A percentile compares a stretch with the other conserved stretches of the same genome.
These are phyloP conservation scores for Nannochloris sp. DNA, from an alignment of 139 green algal genomes.

Conservation along the genomic window DNA sequence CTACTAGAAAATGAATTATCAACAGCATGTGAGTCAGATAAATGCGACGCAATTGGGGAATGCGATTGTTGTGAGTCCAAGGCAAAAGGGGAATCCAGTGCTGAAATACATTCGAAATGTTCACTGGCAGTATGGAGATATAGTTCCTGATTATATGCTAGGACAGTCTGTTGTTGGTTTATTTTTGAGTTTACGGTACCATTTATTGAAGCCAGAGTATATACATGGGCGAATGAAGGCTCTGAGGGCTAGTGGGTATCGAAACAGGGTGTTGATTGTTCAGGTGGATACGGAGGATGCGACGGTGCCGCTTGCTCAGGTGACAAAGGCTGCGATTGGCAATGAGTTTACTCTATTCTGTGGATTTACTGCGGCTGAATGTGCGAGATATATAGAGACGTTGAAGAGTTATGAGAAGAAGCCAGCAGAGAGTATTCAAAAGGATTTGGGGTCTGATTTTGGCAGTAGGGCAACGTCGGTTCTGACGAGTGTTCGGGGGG, in stretches of 20 bases:
- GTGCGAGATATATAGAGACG: slow-evolving; percentile 85
- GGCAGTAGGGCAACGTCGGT: slow-evolving; percentile 50
- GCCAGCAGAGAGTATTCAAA: slow-evolving; percentile 68
- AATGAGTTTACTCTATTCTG: slow-evolving; percentile 81
- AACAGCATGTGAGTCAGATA: no score
- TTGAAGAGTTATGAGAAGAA: slow-evolving; percentile 88
- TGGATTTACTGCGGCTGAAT: slow-evolving; percentile 76
- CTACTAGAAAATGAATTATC: no score
- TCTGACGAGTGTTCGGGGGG: slow-evolving; percentile 58
- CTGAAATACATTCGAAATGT: slow-evolving; percentile 80
- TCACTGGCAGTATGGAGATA: slow-evolving; percentile 63
- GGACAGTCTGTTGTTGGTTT: slow-evolving; percentile 50
- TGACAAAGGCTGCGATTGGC: slow-evolving; percentile 65
- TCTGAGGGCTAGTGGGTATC: slow-evolving; percentile 57
- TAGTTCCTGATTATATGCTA: slow-evolving; percentile 77
- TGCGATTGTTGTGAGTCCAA: slow-evolving; percentile 56
- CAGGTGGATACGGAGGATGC: slow-evolving; percentile 84
- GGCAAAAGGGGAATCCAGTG: slow-evolving; percentile 84
- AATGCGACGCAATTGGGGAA: slow-evolving; percentile 19
- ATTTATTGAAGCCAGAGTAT: slow-evolving; percentile 90
- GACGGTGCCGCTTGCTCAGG: slow-evolving; percentile 57
- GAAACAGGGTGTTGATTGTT: slow-evolving; percentile 68
- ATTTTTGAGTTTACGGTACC: slow-evolving; percentile 79
- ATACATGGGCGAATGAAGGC: slow-evolving; percentile 71
- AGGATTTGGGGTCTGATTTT: slow-evolving; percentile 60